Conservation (phyloP, 2,329 filamentous ascomycete species). For the Harringtonia lauricola region DNA sequence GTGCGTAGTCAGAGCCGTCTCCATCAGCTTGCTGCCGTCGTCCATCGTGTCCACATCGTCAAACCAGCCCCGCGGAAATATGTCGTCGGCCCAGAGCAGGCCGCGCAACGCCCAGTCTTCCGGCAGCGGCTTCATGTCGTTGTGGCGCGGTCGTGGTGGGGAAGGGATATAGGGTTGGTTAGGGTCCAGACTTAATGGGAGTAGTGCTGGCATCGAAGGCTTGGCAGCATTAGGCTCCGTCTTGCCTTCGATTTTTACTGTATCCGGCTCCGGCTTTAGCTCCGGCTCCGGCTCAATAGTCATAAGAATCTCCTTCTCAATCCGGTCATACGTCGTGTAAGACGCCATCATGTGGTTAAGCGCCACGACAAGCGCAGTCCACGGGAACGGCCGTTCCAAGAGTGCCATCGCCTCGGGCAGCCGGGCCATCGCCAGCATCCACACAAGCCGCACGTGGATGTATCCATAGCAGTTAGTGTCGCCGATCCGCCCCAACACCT, state of each 20-base stretch:
- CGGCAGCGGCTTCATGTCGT: conserved; percentile 43
- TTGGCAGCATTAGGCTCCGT: background rate
- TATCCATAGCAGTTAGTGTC: conserved; percentile 52
- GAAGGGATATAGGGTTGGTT: too few species aligned
- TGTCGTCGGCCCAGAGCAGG: conserved; percentile 46
- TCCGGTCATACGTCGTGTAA: conserved; percentile 18
- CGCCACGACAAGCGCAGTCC: conserved; percentile 24
- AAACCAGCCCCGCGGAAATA: conserved; percentile 51
- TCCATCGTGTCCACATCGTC: conserved; percentile 33
- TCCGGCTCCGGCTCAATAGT: too few species aligned
- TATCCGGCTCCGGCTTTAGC: background rate
- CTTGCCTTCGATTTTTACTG: background rate
- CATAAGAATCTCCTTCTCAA: conserved; percentile 20
- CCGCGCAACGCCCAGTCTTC: conserved; percentile 61
- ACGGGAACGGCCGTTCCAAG: conserved; percentile 29
- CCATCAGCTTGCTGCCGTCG: conserved; percentile 57
- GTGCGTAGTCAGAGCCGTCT: conserved; percentile 45
- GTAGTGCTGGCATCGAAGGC: too few species aligned
- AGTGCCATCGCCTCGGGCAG: conserved; percentile 29
- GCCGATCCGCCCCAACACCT: conserved; percentile 38
- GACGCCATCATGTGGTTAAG: conserved; percentile 24
- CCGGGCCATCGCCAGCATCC: conserved; percentile 36
- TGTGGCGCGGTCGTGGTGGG: conserved; percentile 9
- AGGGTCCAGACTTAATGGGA: too few species aligned
- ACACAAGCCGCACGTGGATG: conserved; percentile 50